phyloP scores from a whole-genome alignment of 73 alveolate species.

The Stentor coeruleus region DNA sequence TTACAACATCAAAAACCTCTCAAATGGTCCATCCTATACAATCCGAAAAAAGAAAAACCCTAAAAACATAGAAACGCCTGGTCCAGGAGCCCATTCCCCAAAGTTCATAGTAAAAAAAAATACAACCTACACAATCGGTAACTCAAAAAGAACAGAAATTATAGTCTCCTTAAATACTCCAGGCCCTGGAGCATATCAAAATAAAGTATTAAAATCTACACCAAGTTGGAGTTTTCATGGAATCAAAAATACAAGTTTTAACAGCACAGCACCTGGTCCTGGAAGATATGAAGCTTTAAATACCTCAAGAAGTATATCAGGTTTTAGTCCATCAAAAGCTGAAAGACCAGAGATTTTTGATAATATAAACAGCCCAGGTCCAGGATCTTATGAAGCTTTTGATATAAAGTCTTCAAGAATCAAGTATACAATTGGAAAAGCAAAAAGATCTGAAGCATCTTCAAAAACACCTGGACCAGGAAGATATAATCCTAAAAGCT shows the following conservation, averaged over 20 bases:
- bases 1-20: too few species aligned
- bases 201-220: neutral
- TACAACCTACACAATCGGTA: neutral
- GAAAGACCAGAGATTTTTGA: neutral
- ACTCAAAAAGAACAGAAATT: neutral
- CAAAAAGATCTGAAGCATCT: neutral
- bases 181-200: neutral
- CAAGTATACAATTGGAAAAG: too few species aligned
- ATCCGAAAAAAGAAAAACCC: neutral
- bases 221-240: neutral
- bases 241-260: neutral
- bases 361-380: neutral
- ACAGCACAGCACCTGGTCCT: neutral
- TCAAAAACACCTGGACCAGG: neutral
- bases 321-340: neutral
- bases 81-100: constrained; percentile 23
- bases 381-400: neutral
- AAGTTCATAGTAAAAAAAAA: neutral
- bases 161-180: neutral
- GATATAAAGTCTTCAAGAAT: neutral
- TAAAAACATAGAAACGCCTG: neutral
- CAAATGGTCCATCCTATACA: neutral
- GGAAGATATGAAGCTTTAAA: neutral
- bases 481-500: neutral
- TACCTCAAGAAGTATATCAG: neutral